Base-by-base conservation (phyloP, 208 protist genomes). In the Crithidia bombi region DNA sequence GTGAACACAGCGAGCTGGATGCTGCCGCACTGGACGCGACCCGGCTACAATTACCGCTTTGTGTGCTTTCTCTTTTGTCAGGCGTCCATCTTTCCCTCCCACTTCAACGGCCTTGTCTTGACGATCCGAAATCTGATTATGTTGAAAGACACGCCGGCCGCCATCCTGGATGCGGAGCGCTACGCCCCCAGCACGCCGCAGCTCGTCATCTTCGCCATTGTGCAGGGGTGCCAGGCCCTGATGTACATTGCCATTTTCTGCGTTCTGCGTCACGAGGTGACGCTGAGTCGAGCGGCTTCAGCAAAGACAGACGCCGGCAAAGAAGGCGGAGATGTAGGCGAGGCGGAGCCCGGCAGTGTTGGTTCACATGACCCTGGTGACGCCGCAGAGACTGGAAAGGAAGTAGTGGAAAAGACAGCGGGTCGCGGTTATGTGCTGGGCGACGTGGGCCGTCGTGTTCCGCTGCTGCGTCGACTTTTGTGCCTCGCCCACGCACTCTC, bases 31-130 rank as follows among this genome's bases (percentile, higher is more conserved):
- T 66, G 47, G 41, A 70, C 77, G 2, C 52, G 32, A 10, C 28
- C 57, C 1, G 76, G 76, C 9, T 78, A 83, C 62, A 33, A 63
- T 50, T 89, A 84, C 63, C 79, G 65, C 4, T 51, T 73, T n/a
- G 59, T 69, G n/a, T 41, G 58, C 12, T 52, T 69, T 25, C 14
- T 79, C 2, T 50, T 79, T 17, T 65, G 59, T n/a, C 15, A 62
- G 43, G 66, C 66, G 41, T 54, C 43, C 38, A 52, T 57, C 30
- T 87, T 86, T 15, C 70, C 82, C 0, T 54, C 86, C 4, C 86
- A 94, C 62, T 87, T 90, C 73, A 82, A 94, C 44, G 89, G 89
- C 2, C 52, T 88, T 0, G 69, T 79, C 5, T 57, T 92, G 28
- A 80, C 79, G n/a, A 56, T 91, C 25, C 70, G 89, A 55, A 94